These are phyloP conservation scores for Trichoderma harzianum DNA, from an alignment of 2,329 filamentous ascomycete genomes.

Conservation along the genomic window DNA sequence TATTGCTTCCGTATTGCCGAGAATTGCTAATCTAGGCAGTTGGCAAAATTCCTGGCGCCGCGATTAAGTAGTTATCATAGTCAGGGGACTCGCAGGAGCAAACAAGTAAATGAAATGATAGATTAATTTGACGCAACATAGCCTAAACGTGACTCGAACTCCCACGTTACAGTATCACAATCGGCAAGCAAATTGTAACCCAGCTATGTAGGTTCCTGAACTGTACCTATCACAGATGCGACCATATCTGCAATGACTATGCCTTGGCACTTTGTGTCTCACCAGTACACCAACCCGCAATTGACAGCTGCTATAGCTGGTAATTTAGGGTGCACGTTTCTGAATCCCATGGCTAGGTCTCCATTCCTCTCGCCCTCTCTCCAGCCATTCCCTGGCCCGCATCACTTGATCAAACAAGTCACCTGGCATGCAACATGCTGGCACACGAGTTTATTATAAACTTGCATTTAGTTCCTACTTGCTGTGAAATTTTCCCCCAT, in stretches of 20 bases:
- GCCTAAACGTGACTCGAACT: neutral
- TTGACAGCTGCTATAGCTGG: neutral
- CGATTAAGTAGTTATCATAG: neutral
- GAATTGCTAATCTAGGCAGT: neutral
- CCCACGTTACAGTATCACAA: constrained; percentile 1
- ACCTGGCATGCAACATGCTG: neutral
- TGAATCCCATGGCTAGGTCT: neutral
- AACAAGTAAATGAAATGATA: neutral
- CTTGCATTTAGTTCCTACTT: neutral
- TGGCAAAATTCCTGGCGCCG: neutral
- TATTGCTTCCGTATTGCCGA: neutral
- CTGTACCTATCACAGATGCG: neutral
- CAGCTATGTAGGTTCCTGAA: neutral
- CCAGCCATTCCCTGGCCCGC: neutral
- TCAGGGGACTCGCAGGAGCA: neutral
- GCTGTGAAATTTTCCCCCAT: neutral
- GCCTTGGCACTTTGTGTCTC: neutral
- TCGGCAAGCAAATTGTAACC: neutral
- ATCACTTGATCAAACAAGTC: neutral
- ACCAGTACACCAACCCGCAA: neutral
- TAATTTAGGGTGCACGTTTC: neutral
- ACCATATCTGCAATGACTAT: neutral
- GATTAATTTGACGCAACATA: neutral
- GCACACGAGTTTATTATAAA: neutral
- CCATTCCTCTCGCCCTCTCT: neutral